These are phyloP conservation scores for Aspergillus nomiae DNA, from an alignment of 2,329 filamentous ascomycete genomes.

Conservation along the genomic window DNA sequence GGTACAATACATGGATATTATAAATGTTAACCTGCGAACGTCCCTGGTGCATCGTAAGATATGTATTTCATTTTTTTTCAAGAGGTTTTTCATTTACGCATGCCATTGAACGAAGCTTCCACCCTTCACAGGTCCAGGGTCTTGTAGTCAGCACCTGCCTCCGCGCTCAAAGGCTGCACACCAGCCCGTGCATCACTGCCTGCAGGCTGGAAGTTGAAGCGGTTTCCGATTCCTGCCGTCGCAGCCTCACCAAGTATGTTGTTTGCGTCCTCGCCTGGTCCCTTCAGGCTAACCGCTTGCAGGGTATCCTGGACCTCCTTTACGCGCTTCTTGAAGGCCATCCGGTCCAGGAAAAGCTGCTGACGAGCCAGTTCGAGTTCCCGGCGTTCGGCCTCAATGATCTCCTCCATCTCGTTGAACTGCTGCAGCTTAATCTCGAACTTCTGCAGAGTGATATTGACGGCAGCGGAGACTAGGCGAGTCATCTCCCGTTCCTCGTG, in stretches of 20 bases:
- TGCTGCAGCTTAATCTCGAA: conserved; percentile 94
- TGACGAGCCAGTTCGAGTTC: conserved; percentile 91
- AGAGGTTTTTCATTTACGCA: conserved; percentile 10
- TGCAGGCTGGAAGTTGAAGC: conserved; percentile 44
- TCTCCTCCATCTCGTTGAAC: conserved; percentile 93
- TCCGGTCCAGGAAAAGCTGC: conserved; percentile 87
- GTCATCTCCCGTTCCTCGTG: conserved; percentile 98
- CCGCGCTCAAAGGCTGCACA: conserved; percentile 44
- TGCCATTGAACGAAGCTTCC: conserved; percentile 16
- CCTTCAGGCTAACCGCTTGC: conserved; percentile 45
- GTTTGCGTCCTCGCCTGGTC: conserved; percentile 44
- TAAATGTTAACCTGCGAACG: conserved; percentile 10
- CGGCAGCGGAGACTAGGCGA: conserved; percentile 83
- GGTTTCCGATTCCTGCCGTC: conserved; percentile 39
- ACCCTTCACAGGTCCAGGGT: conserved; percentile 42
- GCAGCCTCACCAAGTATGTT: conserved; percentile 38
- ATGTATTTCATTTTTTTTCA: conserved; percentile 6
- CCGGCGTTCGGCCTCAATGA: conserved; percentile 86
- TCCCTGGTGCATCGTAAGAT: conserved; percentile 4
- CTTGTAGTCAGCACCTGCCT: conserved; percentile 44
- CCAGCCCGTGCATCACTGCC: conserved; percentile 32
- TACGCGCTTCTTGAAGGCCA: conserved; percentile 86
- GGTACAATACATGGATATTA: conserved; percentile 28
- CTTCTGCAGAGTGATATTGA: conserved; percentile 94
- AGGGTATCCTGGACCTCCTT: conserved; percentile 78